Percentiles rank a stretch among this genome's conserved stretches.
phyloP scores from a whole-genome alignment of 2,329 filamentous ascomycete genomes.

The Colletotrichum somersetense region DNA sequence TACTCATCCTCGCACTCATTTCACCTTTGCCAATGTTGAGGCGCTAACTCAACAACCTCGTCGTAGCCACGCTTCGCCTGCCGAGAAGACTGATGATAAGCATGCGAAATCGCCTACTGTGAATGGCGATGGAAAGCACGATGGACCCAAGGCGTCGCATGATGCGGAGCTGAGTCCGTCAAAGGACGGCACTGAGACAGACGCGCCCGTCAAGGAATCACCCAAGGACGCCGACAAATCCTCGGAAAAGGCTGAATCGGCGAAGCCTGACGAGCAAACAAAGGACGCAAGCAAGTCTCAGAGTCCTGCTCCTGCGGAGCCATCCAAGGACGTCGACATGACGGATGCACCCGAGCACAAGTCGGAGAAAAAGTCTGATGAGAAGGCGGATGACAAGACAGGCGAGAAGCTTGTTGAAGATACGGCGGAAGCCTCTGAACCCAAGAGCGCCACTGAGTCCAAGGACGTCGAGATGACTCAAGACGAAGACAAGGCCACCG shows the following conservation, averaged over 20 bases:
- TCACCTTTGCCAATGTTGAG: slow-evolving; percentile 19
- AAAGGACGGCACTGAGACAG: slow-evolving; percentile 16
- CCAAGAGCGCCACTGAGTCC: slow-evolving; percentile 29
- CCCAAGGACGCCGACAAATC: slow-evolving; percentile 18
- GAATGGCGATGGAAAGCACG: slow-evolving; percentile 46
- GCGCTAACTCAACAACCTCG: slow-evolving; percentile 17
- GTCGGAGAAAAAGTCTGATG: slow-evolving; percentile 2
- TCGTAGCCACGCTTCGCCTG: slow-evolving; percentile 48
- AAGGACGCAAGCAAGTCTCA: slow-evolving; percentile 21
- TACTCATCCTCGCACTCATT: slow-evolving; percentile 40
- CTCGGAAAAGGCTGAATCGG: slow-evolving; percentile 10
- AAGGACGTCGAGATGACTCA: slow-evolving; percentile 40
- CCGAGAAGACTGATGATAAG: slow-evolving; percentile 42
- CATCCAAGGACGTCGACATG: slow-evolving; percentile 47
- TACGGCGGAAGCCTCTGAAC: slow-evolving; percentile 33
- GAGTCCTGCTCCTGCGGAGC: not conserved
- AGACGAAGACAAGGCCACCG: slow-evolving; percentile 28
- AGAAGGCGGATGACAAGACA: slow-evolving; percentile 4
- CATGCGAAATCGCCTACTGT: slow-evolving; percentile 44
- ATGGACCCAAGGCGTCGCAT: slow-evolving; percentile 38
- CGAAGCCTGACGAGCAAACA: slow-evolving; percentile 22
- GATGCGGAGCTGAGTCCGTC: slow-evolving; percentile 14
- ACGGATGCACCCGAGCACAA: slow-evolving; percentile 40
- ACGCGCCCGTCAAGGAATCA: slow-evolving; percentile 17
- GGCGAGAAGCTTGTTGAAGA: slow-evolving; percentile 13